These are phyloP conservation scores for Aureobasidium sp. DNA, from an alignment of 2,329 filamentous ascomycete species.

Conservation along the genomic window DNA sequence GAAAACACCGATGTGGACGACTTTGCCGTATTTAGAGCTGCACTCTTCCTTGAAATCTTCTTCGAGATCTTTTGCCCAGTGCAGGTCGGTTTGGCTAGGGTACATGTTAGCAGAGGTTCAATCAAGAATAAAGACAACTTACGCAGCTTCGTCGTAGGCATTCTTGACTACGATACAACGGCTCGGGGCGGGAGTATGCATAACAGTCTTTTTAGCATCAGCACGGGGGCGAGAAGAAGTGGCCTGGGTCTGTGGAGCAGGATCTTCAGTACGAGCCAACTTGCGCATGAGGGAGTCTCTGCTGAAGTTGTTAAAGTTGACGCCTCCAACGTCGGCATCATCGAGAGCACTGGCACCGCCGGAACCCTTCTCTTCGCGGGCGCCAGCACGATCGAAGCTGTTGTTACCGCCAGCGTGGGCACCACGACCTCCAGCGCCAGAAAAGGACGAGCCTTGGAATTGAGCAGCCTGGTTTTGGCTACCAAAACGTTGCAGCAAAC, in stretches of 20 bases:
- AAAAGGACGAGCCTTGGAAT: conserved; percentile 87
- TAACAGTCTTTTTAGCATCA: conserved; percentile 65
- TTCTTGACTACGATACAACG: conserved; percentile 91
- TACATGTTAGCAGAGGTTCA: conserved; percentile 1
- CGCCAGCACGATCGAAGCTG: conserved; percentile 83
- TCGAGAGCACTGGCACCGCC: conserved; percentile 90
- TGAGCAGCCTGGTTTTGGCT: conserved; percentile 55
- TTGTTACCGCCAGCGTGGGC: conserved; percentile 65
- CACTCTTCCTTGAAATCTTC: conserved; percentile 89
- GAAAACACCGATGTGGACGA: conserved; percentile 76
- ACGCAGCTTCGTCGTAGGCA: conserved; percentile 90
- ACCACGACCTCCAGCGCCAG: conserved; percentile 79
- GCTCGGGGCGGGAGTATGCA: conserved; percentile 86
- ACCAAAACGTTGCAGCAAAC: conserved; percentile 85
- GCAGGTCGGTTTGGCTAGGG: conserved; percentile 68
- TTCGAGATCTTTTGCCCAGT: conserved; percentile 89
- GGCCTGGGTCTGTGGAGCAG: conserved; percentile 50
- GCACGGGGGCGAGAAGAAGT: conserved; percentile 12
- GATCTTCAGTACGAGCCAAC: conserved; percentile 89
- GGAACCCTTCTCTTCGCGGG: conserved; percentile 75
- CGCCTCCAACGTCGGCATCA: conserved; percentile 93
- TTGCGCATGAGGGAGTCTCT: conserved; percentile 98
- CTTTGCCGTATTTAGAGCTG: conserved; percentile 89
- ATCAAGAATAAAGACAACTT: conserved; percentile 37
- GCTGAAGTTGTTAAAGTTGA: conserved; percentile 99